Evolutionary conservation across 192 early-diverging fungal genomes (phyloP).

Genomic region (Podila clonocystis): DNA sequence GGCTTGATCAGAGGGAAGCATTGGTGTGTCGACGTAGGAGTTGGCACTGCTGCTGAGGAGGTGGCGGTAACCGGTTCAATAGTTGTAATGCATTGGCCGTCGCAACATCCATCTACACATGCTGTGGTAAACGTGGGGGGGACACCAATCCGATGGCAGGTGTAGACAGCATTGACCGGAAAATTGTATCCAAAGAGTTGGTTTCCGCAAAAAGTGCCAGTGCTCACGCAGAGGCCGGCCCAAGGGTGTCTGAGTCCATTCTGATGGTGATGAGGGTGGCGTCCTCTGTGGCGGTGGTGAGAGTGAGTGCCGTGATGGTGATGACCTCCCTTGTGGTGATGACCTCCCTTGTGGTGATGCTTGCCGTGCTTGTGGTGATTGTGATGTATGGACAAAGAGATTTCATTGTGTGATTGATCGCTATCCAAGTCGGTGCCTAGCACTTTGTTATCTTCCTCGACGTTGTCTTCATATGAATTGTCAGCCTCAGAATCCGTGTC

Average conservation of each 20-base stretch:
- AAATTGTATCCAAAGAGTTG: slow-evolving; percentile 17
- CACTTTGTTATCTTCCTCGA: no score
- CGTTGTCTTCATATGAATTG: no score
- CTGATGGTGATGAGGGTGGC: neutral
- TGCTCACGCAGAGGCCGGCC: slow-evolving; percentile 1
- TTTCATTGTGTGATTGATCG: neutral
- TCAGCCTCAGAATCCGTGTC: neutral
- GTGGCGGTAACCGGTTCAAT: neutral
- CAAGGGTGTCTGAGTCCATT: neutral
- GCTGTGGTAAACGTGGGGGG: neutral
- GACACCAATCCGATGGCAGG: slow-evolving; percentile 1
- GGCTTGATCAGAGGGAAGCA: no score
- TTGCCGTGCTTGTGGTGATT: neutral
- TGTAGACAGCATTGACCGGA: slow-evolving; percentile 7
- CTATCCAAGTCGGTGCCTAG: neutral
- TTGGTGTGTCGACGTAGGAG: neutral
- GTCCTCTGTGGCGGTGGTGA: neutral
- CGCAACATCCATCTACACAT: neutral
- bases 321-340: neutral
- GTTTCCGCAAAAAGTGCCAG: slow-evolving; percentile 9
- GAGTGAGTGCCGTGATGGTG: neutral
- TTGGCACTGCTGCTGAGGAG: neutral
- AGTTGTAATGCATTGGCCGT: neutral
- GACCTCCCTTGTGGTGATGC: neutral
- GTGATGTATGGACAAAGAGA: neutral